Base-by-base conservation (phyloP, 164 flowering plant genomes). In the Nymphaea thermarum region DNA sequence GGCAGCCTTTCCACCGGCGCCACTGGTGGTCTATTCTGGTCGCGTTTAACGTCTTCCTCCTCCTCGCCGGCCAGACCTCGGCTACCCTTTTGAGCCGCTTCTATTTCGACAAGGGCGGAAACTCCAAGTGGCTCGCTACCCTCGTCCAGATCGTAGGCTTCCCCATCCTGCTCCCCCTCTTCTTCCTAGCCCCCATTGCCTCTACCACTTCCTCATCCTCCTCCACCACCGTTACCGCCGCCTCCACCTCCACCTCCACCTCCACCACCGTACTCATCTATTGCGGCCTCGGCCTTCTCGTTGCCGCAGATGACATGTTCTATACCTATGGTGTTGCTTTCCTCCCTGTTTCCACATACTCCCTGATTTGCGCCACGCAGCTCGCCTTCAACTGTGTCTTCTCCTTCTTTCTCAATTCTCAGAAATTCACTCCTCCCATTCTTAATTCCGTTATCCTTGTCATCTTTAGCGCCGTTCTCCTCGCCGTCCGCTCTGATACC, bases 1-100 rank as follows among this genome's bases (percentile, higher is more conserved):
- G 36, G 36, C 36, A 17, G 3, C 10, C 64, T n/a, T 36, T n/a
- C 64, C 25, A 6, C 42, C 64, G 5, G 8, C 66, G 53, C 16
- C 70, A 64, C 60, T 63, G 66, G 14, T 65, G 83, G 84, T 80
- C 85, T 84, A 60, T 85, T 42, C 17, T 74, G 8, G 72, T 82
- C 42, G 71, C 71, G 36, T 11, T 81, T 3, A 74, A 78, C 69
- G 65, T 67, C 3, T 2, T 71, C 64, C 72, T 78, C 16, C 65
- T 83, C 45, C 69, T 85, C 43, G 11, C 51, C n/a, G 78, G 80
- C 12, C 74, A 72, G 60, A 15, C 77, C 42, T 65, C 63, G 0
- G 73, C 71, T 17, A 72, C 71, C 43, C 79, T 79, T 15, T 65
- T 79, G 14, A 76, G 77, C 18, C 68, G 77, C n/a, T 64, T 76